A percentile compares a stretch with the other conserved stretches of the same genome.
phyloP scores from a whole-genome alignment of 768 basidiomycete genomes.

The Leucocoprinus birnbaumii region DNA sequence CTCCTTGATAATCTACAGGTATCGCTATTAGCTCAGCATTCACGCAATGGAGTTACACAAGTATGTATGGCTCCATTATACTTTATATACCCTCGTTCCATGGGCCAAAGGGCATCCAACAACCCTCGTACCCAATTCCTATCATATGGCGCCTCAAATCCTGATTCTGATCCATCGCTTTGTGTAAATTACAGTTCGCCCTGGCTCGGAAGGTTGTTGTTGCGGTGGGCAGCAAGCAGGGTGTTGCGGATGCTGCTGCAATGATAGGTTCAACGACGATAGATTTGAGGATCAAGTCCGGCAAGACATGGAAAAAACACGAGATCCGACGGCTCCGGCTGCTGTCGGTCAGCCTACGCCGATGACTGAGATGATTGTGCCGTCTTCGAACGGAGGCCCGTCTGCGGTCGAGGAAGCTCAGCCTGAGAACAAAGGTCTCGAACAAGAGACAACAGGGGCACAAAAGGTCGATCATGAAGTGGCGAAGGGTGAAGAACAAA shows the following conservation, averaged over 20 bases:
- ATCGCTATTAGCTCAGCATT: neutral
- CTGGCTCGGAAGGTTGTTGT: slow-evolving; percentile 29
- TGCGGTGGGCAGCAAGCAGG: slow-evolving; percentile 26
- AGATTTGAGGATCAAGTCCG: slow-evolving; percentile 34
- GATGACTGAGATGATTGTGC: slow-evolving; percentile 22
- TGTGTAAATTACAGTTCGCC: neutral
- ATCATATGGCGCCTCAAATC: neutral
- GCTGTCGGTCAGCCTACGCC: slow-evolving; percentile 21
- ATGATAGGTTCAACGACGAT: slow-evolving; percentile 43
- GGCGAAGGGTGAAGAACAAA: neutral
- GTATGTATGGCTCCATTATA: slow-evolving; percentile 12
- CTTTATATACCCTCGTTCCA: neutral
- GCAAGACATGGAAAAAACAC: slow-evolving; percentile 35
- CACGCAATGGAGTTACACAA: slow-evolving; percentile 24
- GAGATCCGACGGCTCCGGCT: slow-evolving; percentile 23
- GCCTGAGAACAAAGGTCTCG: neutral
- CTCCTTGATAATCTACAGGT: no score
- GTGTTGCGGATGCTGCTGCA: slow-evolving; percentile 45
- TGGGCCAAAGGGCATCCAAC: neutral
- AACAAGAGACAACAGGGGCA: neutral
- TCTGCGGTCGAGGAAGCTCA: neutral
- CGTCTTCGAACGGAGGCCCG: neutral
- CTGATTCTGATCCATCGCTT: neutral
- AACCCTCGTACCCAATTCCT: neutral
- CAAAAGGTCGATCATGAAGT: neutral